These are phyloP conservation scores for Fraxinus floribunda DNA, from an alignment of 305 asterid species.

Conservation along the genomic window DNA sequence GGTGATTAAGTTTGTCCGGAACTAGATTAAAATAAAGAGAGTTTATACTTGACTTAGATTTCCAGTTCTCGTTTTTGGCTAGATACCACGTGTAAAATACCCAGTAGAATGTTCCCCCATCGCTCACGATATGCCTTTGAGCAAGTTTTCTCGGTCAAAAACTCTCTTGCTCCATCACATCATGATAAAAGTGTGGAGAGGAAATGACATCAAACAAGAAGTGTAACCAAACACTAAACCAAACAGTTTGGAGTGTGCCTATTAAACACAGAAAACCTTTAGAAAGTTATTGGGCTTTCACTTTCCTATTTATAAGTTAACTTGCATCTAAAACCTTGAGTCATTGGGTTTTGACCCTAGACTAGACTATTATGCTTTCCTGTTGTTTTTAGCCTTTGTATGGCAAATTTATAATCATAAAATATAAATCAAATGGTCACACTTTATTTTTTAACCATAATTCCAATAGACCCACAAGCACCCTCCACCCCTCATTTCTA, in stretches of 20 bases:
- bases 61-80: not conserved
- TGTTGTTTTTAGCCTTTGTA: not conserved
- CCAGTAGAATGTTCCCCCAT: not conserved
- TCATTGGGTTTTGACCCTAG: not conserved
- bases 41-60: not conserved
- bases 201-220: not conserved
- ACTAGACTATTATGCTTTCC: not conserved
- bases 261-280: not conserved
- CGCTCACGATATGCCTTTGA: not conserved
- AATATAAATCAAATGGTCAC: not conserved
- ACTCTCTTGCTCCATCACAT: not conserved
- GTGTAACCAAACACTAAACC: not conserved
- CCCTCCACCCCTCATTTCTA: not conserved
- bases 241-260: not conserved
- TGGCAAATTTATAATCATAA: not conserved
- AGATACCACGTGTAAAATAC: not conserved
- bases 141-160: constrained; percentile 8
- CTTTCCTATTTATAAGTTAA: not conserved
- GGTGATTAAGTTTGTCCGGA: not conserved
- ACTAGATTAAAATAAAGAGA: not conserved
- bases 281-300: not conserved
- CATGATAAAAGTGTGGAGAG: not conserved
- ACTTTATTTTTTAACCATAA: not conserved
- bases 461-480: not conserved
- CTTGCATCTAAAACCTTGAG: not conserved